Evolutionary conservation across 257 asterid genomes (phyloP).

Genomic region (Echium plantagineum): DNA sequence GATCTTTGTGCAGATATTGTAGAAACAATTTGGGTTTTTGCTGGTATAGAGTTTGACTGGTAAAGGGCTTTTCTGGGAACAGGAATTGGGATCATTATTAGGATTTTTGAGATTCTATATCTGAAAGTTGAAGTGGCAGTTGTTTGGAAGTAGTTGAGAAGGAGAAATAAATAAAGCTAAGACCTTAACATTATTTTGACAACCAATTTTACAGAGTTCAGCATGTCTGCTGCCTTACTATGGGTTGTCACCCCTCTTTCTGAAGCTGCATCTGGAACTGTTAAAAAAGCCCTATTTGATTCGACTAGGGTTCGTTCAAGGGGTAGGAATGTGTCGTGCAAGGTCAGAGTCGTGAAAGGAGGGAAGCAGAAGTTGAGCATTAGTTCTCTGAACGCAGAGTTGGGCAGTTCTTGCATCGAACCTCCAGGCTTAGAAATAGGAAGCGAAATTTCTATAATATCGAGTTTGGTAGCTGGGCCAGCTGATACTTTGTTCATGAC

Average conservation of each 20-base stretch:
- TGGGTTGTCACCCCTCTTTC: slow-evolving; percentile 63
- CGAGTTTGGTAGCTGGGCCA: slow-evolving; percentile 55
- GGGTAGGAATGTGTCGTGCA: slow-evolving; percentile 20
- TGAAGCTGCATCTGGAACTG: slow-evolving; percentile 39
- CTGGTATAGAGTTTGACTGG: slow-evolving; percentile 17
- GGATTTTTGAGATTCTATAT: slow-evolving; percentile 13
- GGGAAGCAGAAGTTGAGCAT: slow-evolving; percentile 24
- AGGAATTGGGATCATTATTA: slow-evolving; percentile 10
- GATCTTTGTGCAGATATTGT: slow-evolving; percentile 12
- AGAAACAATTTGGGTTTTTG: slow-evolving; percentile 4
- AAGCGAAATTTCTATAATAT: slow-evolving; percentile 25
- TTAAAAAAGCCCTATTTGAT: slow-evolving; percentile 31
- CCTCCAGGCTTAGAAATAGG: slow-evolving; percentile 23
- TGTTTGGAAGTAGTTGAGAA: slow-evolving; percentile 13
- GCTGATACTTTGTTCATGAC: slow-evolving; percentile 55
- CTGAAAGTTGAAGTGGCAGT: slow-evolving; percentile 18
- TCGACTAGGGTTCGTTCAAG: slow-evolving; percentile 25
- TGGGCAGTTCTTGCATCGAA: slow-evolving; percentile 29
- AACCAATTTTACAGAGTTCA: slow-evolving; percentile 15
- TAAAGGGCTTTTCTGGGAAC: slow-evolving; percentile 18
- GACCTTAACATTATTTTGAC: slow-evolving; percentile 17
- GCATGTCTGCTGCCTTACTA: slow-evolving; percentile 64
- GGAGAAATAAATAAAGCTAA: slow-evolving; percentile 17
- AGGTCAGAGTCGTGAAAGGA: slow-evolving; percentile 26
- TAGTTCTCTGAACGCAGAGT: slow-evolving; percentile 29